These are phyloP conservation scores for Debaryomyces singareniensis DNA, from an alignment of 1,139 yeast species.

Conservation along the genomic window DNA sequence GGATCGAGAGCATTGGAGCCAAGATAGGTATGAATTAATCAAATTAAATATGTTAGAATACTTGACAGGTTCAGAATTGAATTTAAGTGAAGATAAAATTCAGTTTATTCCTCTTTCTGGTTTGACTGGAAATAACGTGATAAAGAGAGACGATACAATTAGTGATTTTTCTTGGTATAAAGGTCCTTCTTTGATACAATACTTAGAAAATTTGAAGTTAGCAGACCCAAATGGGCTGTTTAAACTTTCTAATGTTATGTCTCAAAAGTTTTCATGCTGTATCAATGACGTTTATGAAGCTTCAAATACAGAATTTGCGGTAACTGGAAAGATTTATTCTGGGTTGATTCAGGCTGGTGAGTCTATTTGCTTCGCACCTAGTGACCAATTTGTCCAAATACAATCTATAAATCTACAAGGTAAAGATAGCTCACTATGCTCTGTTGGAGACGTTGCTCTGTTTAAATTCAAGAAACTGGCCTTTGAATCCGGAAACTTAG, in stretches of 20 bases:
- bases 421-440: constrained; percentile 37
- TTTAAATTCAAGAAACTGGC: constrained; percentile 46
- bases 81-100: constrained; percentile 46
- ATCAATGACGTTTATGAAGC: constrained; percentile 41
- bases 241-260: constrained; percentile 13
- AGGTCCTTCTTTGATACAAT: constrained; percentile 59
- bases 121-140: constrained; percentile 75
- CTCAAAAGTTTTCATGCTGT: constrained; percentile 41
- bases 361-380: constrained; percentile 56
- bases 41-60: constrained; percentile 51
- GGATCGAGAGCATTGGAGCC: constrained; percentile 71
- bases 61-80: constrained; percentile 50
- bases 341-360: constrained; percentile 81
- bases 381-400: constrained; percentile 28
- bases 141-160: constrained; percentile 28
- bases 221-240: not conserved
- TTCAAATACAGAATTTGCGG: constrained; percentile 35
- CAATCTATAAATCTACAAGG: constrained; percentile 23
- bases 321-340: constrained; percentile 67
- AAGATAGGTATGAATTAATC: constrained; percentile 60
- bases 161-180: constrained; percentile 49
- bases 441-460: constrained; percentile 66
- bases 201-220: constrained; percentile 34
- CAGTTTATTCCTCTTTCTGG: constrained; percentile 84
- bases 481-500: constrained; percentile 43